A percentile compares a stretch with the other conserved stretches of the same genome.
These are phyloP conservation scores for Escovopsis weberi DNA, from an alignment of 2,329 filamentous ascomycete genomes.

Conservation along the genomic window DNA sequence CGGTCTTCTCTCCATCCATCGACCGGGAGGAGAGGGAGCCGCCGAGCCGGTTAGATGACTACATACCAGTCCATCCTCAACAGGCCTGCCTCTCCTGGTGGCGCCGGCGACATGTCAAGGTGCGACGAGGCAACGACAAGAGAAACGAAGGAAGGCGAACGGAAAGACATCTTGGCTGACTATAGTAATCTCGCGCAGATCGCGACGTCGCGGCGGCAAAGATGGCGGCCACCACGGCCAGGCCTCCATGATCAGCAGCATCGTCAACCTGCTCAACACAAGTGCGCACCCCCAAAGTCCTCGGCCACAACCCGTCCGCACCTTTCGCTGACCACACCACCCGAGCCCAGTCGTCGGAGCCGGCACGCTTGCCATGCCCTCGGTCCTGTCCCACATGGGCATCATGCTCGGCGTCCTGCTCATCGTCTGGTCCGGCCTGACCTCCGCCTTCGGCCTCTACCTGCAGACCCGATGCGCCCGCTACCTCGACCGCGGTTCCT, in stretches of 20 bases:
- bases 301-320: background rate
- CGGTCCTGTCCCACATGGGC: slow-evolving; percentile 89
- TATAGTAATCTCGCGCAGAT: slow-evolving; percentile 19
- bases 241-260: slow-evolving; percentile 79
- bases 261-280: slow-evolving; percentile 92
- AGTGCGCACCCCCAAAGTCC: slow-evolving; percentile 39
- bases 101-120: slow-evolving; percentile 35
- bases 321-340: slow-evolving; percentile 1
- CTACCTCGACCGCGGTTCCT: slow-evolving; percentile 76
- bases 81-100: slow-evolving; percentile 27
- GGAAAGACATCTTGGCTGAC: slow-evolving; percentile 1
- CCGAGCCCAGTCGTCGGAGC: slow-evolving; percentile 63
- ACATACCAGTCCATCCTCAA: slow-evolving; percentile 39
- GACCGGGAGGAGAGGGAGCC: background rate
- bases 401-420: slow-evolving; percentile 71
- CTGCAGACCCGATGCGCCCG: slow-evolving; percentile 84
- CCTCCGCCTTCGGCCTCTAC: slow-evolving; percentile 85
- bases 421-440: slow-evolving; percentile 82
- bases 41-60: slow-evolving; percentile 29
- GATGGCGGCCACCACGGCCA: slow-evolving; percentile 54
- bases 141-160: too few relatives aligned
- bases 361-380: slow-evolving; percentile 88
- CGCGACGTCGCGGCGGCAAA: slow-evolving; percentile 52
- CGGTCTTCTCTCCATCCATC: too few relatives aligned
- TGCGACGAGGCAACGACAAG: slow-evolving; percentile 10